Base-by-base conservation (phyloP, 140 eudicot genomes). In the Bidens hawaiensis region DNA sequence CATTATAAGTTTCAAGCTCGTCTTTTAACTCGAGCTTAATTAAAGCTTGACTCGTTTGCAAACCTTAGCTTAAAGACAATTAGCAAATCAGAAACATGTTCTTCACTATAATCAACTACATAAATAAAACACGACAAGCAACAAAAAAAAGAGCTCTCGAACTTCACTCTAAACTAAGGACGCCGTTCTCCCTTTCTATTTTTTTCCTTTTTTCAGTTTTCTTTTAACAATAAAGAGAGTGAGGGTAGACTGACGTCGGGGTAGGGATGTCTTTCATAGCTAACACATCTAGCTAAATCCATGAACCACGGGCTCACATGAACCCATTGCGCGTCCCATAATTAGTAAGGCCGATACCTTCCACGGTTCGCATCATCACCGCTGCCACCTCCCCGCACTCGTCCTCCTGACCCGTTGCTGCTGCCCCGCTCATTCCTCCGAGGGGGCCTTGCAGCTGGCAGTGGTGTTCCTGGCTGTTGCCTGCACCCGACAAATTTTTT, bases 391-490 rank as follows among this genome's bases (percentile, higher is more conserved):
- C 93, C 87, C 1, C 94, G 74, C 28, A 79, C 82, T 28, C 79
- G 79, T n/a, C 82, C 71, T 25, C 91, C 84, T 21, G 81, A 71
- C 15, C 84, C 95, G 49, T 82, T 84, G 64, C 76, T 75, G 79
- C 90, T 80, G 53, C 76, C 64, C 69, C 95, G 75, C 38, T 88
- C 99, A 50, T 88, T 88, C 69, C 96, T 85, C 67, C 87, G 72
- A 4, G 99, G 76, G 4, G 99, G 90, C 63, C 85, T 76, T 19
- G 58, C 85, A 16, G 81, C 80, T 53, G 97, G 77, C 87, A 88
- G 61, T 72, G 85, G 95, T 43, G 81, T 85, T 43, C 99, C 96
- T 0, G 96, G 99, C 79, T 88, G 99, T 73, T 93, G 99, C 42
- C 99, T 93, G 94, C 69, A 68, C 19, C n/a, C n/a, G n/a, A n/a